phyloP scores from a whole-genome alignment of 176 grass and related monocot species.

The Pharus latifolius region DNA sequence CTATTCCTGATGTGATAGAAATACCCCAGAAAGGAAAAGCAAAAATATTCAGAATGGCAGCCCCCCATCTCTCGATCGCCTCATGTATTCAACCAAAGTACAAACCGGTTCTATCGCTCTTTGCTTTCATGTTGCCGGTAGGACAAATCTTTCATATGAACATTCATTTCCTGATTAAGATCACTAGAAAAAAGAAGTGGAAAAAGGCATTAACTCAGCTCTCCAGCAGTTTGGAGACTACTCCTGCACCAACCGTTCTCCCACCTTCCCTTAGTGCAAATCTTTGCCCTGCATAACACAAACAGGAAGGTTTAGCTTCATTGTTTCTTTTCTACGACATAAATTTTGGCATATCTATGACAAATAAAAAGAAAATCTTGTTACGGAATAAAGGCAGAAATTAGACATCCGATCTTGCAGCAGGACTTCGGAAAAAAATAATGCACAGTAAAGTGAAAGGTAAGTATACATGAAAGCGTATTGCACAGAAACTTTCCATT shows the following conservation, averaged over 20 bases:
- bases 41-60: conserved; percentile 5
- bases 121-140: conserved; percentile 2
- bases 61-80: background rate
- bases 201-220: conserved; percentile 34
- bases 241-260: conserved; percentile 86
- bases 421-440: too few species aligned
- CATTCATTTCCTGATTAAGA: conserved; percentile 24
- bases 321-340: background rate
- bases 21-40: background rate
- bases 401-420: background rate
- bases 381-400: background rate
- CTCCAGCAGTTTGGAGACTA: conserved; percentile 85
- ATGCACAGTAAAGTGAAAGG: too few species aligned
- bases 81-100: conserved; percentile 16
- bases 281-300: conserved; percentile 72
- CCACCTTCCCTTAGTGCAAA: conserved; percentile 89
- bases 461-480: too few species aligned
- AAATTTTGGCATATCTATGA: background rate
- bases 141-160: conserved; percentile 38
- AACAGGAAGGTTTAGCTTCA: background rate
- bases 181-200: conserved; percentile 3
- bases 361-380: background rate
- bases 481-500: too few species aligned
- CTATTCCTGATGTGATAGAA: background rate
- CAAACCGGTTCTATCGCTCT: conserved; percentile 8